Base-by-base conservation (phyloP, 352 stramenopile species). In the Phytopythium oedochilum region DNA sequence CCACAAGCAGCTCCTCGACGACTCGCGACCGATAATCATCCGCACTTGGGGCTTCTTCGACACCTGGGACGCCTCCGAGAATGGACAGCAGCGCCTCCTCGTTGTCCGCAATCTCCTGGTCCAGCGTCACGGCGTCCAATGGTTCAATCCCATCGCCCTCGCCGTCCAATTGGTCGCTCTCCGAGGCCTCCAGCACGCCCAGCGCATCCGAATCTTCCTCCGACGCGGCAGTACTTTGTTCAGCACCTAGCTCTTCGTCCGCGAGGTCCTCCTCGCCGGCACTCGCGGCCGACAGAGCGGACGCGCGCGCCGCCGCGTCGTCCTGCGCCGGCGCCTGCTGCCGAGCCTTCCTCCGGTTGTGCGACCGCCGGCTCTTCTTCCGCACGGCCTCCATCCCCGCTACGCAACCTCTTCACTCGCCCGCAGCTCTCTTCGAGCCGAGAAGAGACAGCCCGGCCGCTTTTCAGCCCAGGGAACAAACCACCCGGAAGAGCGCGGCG, bases 11-110 rank as follows among this genome's bases (percentile, higher is more conserved):
- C n/a, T 66, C 44, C 39, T 63, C 55, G 12, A 11, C 55, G 22
- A 44, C 42, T 23, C 17, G 26, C 11, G 17, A 5, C 56, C 47
- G 34, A 18, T 23, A 47, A 34, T 29, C 3, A 20, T 0, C 40
- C 40, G n/a, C 44, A 17, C 53, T 56, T 42, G 7, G n/a, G 10
- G 44, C 29, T 23, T 31, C 23, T 44, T 18, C 22, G 28, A 57
- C 12, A 53, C 36, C 29, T 20, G 44, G 17, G 15, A 32, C 47
- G 39, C 45, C 15, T 43, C 64, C 64, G 22, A 87, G 57, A 17
- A 91, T 55, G 26, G 65, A 62, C 47, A 84, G 53, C 9, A 89
- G 59, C 14, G 85, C 71, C 17, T 88, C 73, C 52, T 89, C 78
- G 42, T 87, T 78, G 43, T 75, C 68, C 25, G 44, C 59, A 57